These are phyloP conservation scores for Wolfiporia cocos DNA, from an alignment of 1,284 basidiomycete genomes.

Conservation along the genomic window DNA sequence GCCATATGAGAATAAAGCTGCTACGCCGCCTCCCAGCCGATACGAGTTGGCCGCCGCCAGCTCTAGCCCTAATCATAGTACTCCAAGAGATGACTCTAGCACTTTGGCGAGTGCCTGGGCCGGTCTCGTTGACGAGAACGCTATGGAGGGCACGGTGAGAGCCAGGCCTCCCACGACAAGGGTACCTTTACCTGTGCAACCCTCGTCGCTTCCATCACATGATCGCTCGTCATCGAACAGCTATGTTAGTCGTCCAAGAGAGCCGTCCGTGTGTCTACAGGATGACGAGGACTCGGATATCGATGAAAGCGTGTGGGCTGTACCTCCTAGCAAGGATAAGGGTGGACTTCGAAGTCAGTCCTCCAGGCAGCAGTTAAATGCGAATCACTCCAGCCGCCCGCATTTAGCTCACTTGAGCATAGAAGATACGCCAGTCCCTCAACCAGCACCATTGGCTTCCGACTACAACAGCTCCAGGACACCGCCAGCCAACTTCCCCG, in stretches of 20 bases:
- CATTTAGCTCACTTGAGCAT: slow-evolving; percentile 23
- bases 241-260: slow-evolving; percentile 1
- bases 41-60: too few relatives aligned
- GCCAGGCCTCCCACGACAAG: slow-evolving; percentile 10
- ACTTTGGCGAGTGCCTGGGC: too few relatives aligned
- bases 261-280: too few relatives aligned
- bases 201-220: neutral
- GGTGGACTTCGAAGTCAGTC: slow-evolving; percentile 16
- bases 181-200: neutral
- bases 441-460: slow-evolving; percentile 11
- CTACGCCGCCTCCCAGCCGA: neutral
- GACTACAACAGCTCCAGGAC: slow-evolving; percentile 12
- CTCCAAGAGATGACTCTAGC: slow-evolving; percentile 9
- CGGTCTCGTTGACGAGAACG: slow-evolving; percentile 18
- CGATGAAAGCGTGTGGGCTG: slow-evolving; percentile 31
- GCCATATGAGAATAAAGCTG: neutral
- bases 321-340: slow-evolving; percentile 13
- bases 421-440: slow-evolving; percentile 18
- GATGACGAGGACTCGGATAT: slow-evolving; percentile 41
- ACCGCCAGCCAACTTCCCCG: slow-evolving; percentile 17
- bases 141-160: slow-evolving; percentile 15
- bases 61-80: neutral
- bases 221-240: slow-evolving; percentile 1
- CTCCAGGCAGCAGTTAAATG: slow-evolving; percentile 8
- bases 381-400: slow-evolving; percentile 15